Base-by-base conservation (phyloP, 2,329 filamentous ascomycete species). In the Gnomoniopsis sp. region DNA sequence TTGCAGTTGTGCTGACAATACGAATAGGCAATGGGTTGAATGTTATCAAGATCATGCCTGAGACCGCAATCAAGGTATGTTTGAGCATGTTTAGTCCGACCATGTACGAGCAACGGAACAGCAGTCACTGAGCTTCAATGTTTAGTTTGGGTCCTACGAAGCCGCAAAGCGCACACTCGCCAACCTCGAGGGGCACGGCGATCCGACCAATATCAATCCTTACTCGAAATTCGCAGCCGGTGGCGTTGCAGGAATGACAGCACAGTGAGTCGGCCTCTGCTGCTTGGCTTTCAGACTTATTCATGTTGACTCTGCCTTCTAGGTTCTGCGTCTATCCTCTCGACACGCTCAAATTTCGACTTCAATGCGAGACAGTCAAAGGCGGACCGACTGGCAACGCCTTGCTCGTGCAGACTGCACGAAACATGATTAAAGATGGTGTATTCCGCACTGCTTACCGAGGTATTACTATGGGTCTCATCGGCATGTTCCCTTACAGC, bases 401-500 rank as follows among this genome's bases (percentile, higher is more conserved):
- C 10, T 84, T 99, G 34, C 90, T 99, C 63, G 76, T 87, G 30
- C 86, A 89, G 51, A 98, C 93, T 0, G 90, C 90, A 2, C 82
- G 84, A 70, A 96, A 92, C 71, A 96, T 99, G 88, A 91, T 88
- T 79, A 82, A 81, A 44, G 84, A 87, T 60, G 89, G 90, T 59
- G 91, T 91, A 22, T 65, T 93, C 30, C 79, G 84, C 34, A 82
- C 90, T 7, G 93, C 92, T 63, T 99, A 98, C 73, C 91, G 93
- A 55, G 95, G 95, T 44, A 82, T 99, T 36, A 93, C 92, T 0
- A 95, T 98, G 84, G 95, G 95, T 17, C 81, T 99, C 3, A 77
- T 97, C 53, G 95, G 95, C 71, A 97, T 98, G 87, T 99, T 99
- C 68, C 95, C 95, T 0, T 99, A 98, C 72, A 93, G 92, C 46